These are phyloP conservation scores for Microsporum audouinii DNA, from an alignment of 2,329 filamentous ascomycete species.

Conservation along the genomic window DNA sequence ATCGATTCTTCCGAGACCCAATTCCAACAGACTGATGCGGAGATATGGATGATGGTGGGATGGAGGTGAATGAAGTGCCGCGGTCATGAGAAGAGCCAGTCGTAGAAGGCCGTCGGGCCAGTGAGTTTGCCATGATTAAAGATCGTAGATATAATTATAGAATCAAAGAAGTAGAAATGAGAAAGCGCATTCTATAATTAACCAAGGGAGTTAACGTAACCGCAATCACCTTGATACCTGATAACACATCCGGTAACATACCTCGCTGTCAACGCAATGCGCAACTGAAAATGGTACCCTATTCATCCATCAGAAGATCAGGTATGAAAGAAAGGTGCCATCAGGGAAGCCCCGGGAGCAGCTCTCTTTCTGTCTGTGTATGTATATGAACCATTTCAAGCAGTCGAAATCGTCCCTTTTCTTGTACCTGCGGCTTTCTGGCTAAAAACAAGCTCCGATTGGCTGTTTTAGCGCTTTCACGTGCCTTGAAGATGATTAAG, in stretches of 20 bases:
- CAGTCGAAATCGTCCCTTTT: not conserved
- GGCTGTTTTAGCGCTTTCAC: not conserved
- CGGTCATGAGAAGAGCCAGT: conserved; percentile 29
- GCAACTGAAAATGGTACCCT: not conserved
- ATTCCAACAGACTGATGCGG: conserved; percentile 34
- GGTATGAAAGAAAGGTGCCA: not conserved
- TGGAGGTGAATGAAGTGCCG: conserved; percentile 53
- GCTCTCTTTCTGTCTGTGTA: not conserved
- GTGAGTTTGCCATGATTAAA: conserved; percentile 26
- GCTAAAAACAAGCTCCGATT: not conserved
- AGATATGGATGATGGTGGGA: conserved; percentile 38
- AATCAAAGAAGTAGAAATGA: not conserved
- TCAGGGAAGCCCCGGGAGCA: not conserved
- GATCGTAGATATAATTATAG: not conserved
- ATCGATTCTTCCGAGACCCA: conserved; percentile 47
- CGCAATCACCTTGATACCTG: not conserved
- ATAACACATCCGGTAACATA: not conserved
- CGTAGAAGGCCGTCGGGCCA: conserved; percentile 32
- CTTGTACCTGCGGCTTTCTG: not conserved
- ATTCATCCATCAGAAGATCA: not conserved
- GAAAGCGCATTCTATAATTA: conserved; percentile 3
- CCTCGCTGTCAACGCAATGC: not conserved
- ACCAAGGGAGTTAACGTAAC: not conserved
- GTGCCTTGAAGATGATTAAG: not conserved
- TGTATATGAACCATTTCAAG: not conserved